Evolutionary conservation across 768 basidiomycete species (phyloP), one percentile per base, ranked within the genome.

Genomic region (Antrodiella citrinella): DNA sequence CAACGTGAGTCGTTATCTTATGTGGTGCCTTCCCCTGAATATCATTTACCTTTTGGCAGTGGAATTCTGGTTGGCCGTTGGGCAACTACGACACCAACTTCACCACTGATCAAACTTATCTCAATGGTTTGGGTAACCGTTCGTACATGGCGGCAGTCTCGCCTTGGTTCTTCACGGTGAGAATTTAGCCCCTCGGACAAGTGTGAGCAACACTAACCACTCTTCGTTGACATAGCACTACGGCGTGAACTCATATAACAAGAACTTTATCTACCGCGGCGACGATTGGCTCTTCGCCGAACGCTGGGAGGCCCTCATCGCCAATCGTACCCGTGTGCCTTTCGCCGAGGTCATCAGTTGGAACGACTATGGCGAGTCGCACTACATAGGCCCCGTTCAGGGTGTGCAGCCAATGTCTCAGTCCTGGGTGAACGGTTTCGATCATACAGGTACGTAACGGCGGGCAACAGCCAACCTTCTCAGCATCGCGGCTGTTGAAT

Each of bases 21-120:
- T n/a, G n/a, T n/a, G n/a, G n/a, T n/a, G n/a, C n/a, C n/a, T n/a
- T n/a, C n/a, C n/a, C n/a, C n/a, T n/a, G n/a, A n/a, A n/a, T n/a
- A n/a, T n/a, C n/a, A n/a, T n/a, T n/a, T n/a, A n/a, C n/a, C n/a
- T n/a, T n/a, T n/a, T n/a, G n/a, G n/a, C 44, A 84, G 80, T 92
- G 84, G 84, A 87, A 92, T 62, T 75, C 76, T 22, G 90, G 72
- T 30, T 92, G 90, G 90, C 87, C 90, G 2, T 73, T 74, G 51
- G 54, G 52, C 19, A 54, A 60, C 49, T 49, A 55, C 44, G 47
- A 58, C 35, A 44, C 59, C 53, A 59, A 26, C 13, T 62, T 62
- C 47, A 54, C 48, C 19, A 57, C 50, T 30, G 65, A 57, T 49
- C 44, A 47, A 21, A 52, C 44, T 1, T 62, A 53, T 49, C 54